These are phyloP conservation scores for Sporothrix inflata DNA, from an alignment of 2,329 filamentous ascomycete species.

Conservation along the genomic window DNA sequence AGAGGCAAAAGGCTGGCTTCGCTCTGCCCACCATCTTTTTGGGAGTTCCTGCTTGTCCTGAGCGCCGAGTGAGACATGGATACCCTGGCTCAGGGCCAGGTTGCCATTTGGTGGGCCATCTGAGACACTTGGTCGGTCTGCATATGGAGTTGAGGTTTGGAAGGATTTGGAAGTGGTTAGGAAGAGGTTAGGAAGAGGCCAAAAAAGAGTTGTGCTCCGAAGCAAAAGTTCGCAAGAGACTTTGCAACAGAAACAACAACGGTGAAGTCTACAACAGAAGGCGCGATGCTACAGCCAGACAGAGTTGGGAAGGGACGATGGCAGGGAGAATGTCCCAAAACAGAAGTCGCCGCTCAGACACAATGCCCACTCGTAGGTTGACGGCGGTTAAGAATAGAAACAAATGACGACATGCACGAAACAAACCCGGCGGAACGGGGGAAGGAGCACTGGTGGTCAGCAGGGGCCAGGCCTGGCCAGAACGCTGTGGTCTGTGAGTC, in stretches of 20 bases:
- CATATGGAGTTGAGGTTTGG: neutral
- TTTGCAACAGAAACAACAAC: neutral
- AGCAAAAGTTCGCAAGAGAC: neutral
- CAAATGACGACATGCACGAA: constrained; percentile 13
- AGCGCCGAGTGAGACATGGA: constrained; percentile 1
- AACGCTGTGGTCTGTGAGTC: neutral
- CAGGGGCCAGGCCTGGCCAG: constrained; percentile 2
- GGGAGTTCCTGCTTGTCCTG: neutral
- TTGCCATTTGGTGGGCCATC: constrained; percentile 10
- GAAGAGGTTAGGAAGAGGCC: neutral
- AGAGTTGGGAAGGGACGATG: neutral
- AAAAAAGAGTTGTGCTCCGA: neutral
- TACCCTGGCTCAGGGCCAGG: neutral
- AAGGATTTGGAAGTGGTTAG: neutral
- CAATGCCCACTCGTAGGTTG: constrained; percentile 1
- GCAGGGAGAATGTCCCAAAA: neutral
- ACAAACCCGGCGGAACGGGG: constrained; percentile 20
- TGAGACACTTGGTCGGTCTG: constrained; percentile 14
- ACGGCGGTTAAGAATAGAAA: constrained; percentile 28
- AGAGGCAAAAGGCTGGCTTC: neutral
- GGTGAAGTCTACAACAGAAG: neutral
- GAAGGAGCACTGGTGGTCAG: constrained; percentile 11
- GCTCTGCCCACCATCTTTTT: constrained; percentile 16
- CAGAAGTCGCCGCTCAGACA: neutral
- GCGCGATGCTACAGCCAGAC: neutral